These are phyloP conservation scores for Podospora pseudopauciseta DNA, from an alignment of 495 filamentous ascomycete genomes.

Conservation along the genomic window DNA sequence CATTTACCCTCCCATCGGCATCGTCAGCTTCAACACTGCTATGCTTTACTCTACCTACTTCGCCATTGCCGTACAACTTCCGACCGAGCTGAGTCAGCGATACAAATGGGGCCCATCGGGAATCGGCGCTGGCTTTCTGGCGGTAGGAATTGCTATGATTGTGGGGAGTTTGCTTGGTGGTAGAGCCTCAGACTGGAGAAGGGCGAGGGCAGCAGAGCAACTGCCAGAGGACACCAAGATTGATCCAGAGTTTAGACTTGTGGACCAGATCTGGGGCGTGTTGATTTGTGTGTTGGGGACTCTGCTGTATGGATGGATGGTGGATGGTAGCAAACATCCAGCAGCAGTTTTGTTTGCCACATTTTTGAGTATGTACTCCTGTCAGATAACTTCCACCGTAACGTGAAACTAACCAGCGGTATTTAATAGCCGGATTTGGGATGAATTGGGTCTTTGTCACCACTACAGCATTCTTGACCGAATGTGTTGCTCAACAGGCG, in stretches of 20 bases:
- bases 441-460: slow-evolving; percentile 23
- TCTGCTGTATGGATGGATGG: slow-evolving; percentile 15
- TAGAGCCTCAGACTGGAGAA: slow-evolving; percentile 17
- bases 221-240: slow-evolving; percentile 8
- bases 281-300: slow-evolving; percentile 10
- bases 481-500: slow-evolving; percentile 19
- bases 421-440: slow-evolving; percentile 14
- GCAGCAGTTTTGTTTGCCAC: slow-evolving; percentile 10
- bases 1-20: slow-evolving; percentile 14
- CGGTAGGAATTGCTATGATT: slow-evolving; percentile 17
- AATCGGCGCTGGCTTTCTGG: slow-evolving; percentile 17
- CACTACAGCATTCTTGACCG: slow-evolving; percentile 17
- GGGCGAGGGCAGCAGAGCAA: slow-evolving; percentile 7
- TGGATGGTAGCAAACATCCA: slow-evolving; percentile 2
- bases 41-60: slow-evolving; percentile 21
- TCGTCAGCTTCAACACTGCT: slow-evolving; percentile 17
- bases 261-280: slow-evolving; percentile 20
- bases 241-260: slow-evolving; percentile 16
- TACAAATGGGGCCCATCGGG: slow-evolving; percentile 16
- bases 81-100: slow-evolving; percentile 3
- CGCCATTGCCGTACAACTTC: slow-evolving; percentile 14
- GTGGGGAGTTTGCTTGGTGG: slow-evolving; percentile 16
- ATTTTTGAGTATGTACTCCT: slow-evolving; percentile 12
- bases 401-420: background rate
- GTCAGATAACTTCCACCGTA: background rate